Conservation (phyloP, 2,329 filamentous ascomycete genomes). For the Fusarium nelsonii region DNA sequence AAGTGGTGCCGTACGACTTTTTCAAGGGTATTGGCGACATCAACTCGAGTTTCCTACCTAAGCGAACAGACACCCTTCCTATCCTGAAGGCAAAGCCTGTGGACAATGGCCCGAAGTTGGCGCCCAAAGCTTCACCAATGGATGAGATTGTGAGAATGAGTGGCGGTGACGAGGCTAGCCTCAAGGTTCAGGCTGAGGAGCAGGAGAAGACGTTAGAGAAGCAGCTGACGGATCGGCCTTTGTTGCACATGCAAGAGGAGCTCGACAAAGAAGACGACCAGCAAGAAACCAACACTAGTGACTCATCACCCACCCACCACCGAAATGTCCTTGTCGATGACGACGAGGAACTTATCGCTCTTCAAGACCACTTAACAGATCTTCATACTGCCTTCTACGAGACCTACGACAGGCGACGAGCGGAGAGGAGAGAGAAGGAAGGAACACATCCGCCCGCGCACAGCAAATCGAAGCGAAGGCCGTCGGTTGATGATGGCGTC, state of each 20-base stretch:
- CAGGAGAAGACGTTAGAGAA: conserved; percentile 90
- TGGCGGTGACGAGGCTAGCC: conserved; percentile 73
- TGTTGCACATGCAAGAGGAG: conserved; percentile 92
- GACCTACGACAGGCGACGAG: conserved; percentile 75
- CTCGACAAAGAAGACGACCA: conserved; percentile 80
- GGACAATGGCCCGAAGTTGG: conserved; percentile 29
- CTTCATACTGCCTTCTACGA: conserved; percentile 87
- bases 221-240: conserved; percentile 87
- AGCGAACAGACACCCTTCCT: conserved; percentile 69
- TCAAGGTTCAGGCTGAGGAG: conserved; percentile 83
- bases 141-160: conserved; percentile 84
- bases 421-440: conserved; percentile 52
- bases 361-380: conserved; percentile 80
- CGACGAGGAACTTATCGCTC: conserved; percentile 81
- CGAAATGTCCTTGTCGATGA: conserved; percentile 87
- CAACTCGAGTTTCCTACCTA: conserved; percentile 96
- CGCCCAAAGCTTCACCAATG: conserved; percentile 62
- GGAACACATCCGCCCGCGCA: conserved; percentile 53
- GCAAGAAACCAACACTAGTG: conserved; percentile 44
- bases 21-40: conserved; percentile 99
- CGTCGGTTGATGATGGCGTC: conserved; percentile 56
- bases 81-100: conserved; percentile 42
- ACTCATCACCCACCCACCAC: conserved; percentile 54
- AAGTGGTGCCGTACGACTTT: conserved; percentile 95
- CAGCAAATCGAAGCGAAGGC: conserved; percentile 49